Conservation (phyloP, 495 filamentous ascomycete genomes). For the Penicillium herquei region DNA sequence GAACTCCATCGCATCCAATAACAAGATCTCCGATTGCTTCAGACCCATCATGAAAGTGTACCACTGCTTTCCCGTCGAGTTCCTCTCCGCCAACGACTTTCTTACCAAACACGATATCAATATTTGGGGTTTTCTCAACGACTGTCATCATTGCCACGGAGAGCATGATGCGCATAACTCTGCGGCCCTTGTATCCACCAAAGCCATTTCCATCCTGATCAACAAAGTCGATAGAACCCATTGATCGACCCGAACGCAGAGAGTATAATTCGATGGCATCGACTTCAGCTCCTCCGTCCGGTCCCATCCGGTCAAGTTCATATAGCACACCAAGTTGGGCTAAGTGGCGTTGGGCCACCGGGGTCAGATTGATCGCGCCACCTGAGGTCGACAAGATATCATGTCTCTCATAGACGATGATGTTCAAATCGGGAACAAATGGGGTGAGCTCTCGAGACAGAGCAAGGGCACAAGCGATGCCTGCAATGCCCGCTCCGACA, state of each 20-base stretch:
- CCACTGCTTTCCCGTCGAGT: conserved; percentile 34
- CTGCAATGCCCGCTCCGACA: conserved; percentile 57
- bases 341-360: conserved; percentile 58
- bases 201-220: conserved; percentile 37
- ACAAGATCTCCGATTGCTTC: conserved; percentile 51
- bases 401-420: conserved; percentile 58
- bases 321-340: conserved; percentile 53
- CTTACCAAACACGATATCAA: conserved; percentile 41
- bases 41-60: conserved; percentile 52
- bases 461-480: conserved; percentile 53
- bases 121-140: conserved; percentile 36
- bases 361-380: conserved; percentile 62
- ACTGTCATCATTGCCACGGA: conserved; percentile 46
- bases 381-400: conserved; percentile 55
- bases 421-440: conserved; percentile 41
- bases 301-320: conserved; percentile 41
- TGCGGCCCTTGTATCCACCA: conserved; percentile 45
- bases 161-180: conserved; percentile 48
- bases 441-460: conserved; percentile 48
- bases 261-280: conserved; percentile 53
- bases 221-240: conserved; percentile 45
- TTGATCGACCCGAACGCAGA: conserved; percentile 45
- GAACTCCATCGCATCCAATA: conserved; percentile 64
- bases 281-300: conserved; percentile 46
- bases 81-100: conserved; percentile 41